A percentile compares a stretch with the other conserved stretches of the same genome.
Evolutionary conservation across 2,329 filamentous ascomycete species (phyloP).

Genomic region (Byssoonygena ceratinophila): DNA sequence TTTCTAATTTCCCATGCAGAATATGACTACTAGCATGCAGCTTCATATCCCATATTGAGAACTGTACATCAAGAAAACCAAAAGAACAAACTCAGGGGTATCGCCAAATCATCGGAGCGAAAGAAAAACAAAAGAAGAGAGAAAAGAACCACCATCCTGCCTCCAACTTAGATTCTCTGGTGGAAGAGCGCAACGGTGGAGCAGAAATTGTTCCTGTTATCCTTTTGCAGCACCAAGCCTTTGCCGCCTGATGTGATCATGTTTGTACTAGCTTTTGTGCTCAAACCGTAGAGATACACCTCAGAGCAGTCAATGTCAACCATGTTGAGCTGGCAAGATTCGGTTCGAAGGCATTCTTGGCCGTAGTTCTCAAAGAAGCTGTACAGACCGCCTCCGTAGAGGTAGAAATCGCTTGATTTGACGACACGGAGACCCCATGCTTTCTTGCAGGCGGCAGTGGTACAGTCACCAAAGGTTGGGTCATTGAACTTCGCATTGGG

Average conservation of each 20-base stretch:
- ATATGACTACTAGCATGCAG: neutral
- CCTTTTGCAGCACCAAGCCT: slow-evolving; percentile 29
- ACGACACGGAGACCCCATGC: slow-evolving; percentile 65
- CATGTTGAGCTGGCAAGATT: slow-evolving; percentile 70
- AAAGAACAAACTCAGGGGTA: neutral
- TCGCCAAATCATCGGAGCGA: neutral
- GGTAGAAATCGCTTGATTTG: slow-evolving; percentile 54
- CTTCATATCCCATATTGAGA: neutral
- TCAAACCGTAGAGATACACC: slow-evolving; percentile 54
- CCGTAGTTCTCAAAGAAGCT: slow-evolving; percentile 75
- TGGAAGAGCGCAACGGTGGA: slow-evolving; percentile 38
- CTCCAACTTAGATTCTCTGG: slow-evolving; percentile 17
- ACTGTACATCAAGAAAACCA: neutral
- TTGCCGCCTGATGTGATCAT: slow-evolving; percentile 50
- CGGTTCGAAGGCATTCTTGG: slow-evolving; percentile 55
- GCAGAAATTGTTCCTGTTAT: slow-evolving; percentile 36
- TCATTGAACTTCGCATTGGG: slow-evolving; percentile 26
- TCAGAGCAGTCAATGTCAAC: slow-evolving; percentile 57
- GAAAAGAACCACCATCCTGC: neutral
- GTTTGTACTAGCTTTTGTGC: slow-evolving; percentile 63
- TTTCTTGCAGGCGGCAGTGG: slow-evolving; percentile 51
- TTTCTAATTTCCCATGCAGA: neutral
- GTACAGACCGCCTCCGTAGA: slow-evolving; percentile 68
- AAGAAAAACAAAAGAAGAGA: too few species aligned
- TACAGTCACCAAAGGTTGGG: slow-evolving; percentile 51